Percentiles rank a stretch among this genome's conserved stretches.
phyloP scores from a whole-genome alignment of 805 yeast species.

The Torulaspora delbrueckii region DNA sequence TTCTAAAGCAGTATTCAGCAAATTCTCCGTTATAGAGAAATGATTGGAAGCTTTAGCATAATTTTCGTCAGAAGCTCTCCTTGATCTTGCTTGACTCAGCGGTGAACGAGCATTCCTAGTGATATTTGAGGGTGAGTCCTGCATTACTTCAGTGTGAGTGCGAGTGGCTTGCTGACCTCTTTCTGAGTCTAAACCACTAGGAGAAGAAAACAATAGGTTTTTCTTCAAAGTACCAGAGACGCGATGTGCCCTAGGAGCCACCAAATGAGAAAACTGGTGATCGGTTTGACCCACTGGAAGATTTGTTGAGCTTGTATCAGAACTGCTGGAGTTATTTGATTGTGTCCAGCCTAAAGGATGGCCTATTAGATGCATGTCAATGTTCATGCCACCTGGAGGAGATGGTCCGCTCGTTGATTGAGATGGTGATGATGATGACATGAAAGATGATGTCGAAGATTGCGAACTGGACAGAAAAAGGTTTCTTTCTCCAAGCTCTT shows the following conservation, averaged over 20 bases:
- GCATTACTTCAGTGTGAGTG: conserved; percentile 6
- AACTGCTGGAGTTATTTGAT: conserved; percentile 12
- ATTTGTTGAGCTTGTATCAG: conserved; percentile 10
- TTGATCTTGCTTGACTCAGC: conserved; percentile 11
- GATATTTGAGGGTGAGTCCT: conserved; percentile 11
- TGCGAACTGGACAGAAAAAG: conserved; percentile 10
- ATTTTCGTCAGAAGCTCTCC: conserved; percentile 23
- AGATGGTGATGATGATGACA: conserved; percentile 11
- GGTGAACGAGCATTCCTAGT: conserved; percentile 14
- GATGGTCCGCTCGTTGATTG: conserved; percentile 8
- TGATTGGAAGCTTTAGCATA: conserved; percentile 8
- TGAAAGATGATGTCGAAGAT: conserved; percentile 12
- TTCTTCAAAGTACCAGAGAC: conserved; percentile 11
- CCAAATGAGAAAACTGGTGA: conserved; percentile 9
- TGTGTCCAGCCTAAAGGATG: conserved; percentile 10
- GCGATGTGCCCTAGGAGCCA: conserved; percentile 20
- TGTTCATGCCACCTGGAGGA: conserved; percentile 8
- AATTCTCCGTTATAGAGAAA: conserved; percentile 3
- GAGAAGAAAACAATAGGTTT: conserved; percentile 10
- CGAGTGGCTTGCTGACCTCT: conserved; percentile 5
- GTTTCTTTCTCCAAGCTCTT: conserved; percentile 19
- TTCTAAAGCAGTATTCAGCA: conserved; percentile 3
- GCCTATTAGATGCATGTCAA: conserved; percentile 4
- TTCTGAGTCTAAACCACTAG: conserved; percentile 11
- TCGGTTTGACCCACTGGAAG: conserved; percentile 8